Evolutionary conservation across 2,329 filamentous ascomycete species (phyloP).

Genomic region (Thielaviopsis populi): DNA sequence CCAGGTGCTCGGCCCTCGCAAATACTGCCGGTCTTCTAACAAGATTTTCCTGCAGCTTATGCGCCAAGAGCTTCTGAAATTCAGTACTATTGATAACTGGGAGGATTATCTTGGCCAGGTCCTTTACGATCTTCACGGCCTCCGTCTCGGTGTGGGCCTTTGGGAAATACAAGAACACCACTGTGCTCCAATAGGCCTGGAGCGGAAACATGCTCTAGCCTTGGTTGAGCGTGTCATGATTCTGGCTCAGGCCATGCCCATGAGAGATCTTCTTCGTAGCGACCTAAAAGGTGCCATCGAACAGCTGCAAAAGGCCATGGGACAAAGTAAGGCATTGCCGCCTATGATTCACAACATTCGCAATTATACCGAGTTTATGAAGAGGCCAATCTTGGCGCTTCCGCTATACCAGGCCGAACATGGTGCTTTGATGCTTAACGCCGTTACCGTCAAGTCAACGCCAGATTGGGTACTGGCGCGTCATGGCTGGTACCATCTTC

Average conservation of each 20-base stretch:
- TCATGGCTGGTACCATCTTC: conserved; percentile 82
- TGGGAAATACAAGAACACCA: conserved; percentile 63
- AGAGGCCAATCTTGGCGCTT: conserved; percentile 68
- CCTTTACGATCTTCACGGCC: conserved; percentile 65
- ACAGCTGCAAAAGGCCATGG: conserved; percentile 78
- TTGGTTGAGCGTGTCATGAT: conserved; percentile 72
- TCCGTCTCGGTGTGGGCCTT: conserved; percentile 56
- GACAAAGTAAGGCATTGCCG: conserved; percentile 59
- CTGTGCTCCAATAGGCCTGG: conserved; percentile 61
- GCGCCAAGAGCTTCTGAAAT: conserved; percentile 66
- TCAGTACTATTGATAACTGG: conserved; percentile 64
- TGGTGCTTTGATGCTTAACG: conserved; percentile 60
- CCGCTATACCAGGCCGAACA: conserved; percentile 66
- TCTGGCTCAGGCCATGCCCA: conserved; percentile 67
- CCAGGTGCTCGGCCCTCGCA: conserved; percentile 66
- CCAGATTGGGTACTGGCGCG: conserved; percentile 55
- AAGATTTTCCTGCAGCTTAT: conserved; percentile 82
- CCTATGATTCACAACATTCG: conserved; percentile 78
- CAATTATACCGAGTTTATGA: conserved; percentile 66
- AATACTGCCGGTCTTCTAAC: conserved; percentile 70
- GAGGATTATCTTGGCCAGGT: conserved; percentile 79
- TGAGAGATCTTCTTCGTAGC: conserved; percentile 83
- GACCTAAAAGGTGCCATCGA: conserved; percentile 84
- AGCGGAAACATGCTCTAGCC: conserved; percentile 63
- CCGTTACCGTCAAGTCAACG: conserved; percentile 50